Percentiles rank a stretch among this genome's conserved stretches.
These are phyloP conservation scores for Puccinia horiana DNA, from an alignment of 1,284 basidiomycete genomes.

Conservation along the genomic window DNA sequence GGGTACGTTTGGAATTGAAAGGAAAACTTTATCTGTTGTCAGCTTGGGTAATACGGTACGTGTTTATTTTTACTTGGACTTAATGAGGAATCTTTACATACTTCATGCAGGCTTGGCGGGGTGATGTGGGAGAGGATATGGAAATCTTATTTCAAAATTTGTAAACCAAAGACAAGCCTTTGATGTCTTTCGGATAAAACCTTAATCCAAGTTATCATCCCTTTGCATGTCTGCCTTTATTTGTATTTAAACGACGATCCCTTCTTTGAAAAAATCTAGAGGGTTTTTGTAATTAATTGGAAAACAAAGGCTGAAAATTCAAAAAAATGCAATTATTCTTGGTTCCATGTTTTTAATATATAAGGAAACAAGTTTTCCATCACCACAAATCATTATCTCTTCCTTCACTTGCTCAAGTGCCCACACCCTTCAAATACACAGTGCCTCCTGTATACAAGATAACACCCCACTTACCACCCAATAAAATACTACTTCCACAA, in stretches of 20 bases:
- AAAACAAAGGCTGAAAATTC: not conserved
- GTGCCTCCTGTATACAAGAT: too few species aligned
- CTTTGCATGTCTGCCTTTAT: not conserved
- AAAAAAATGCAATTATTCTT: not conserved
- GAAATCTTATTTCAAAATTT: not conserved
- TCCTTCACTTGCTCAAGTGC: too few species aligned
- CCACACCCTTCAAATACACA: too few species aligned
- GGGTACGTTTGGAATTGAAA: not conserved
- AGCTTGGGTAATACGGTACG: not conserved
- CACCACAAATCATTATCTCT: too few species aligned
- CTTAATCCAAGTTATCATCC: not conserved
- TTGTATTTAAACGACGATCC: not conserved
- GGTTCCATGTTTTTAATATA: not conserved
- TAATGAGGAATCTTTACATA: not conserved
- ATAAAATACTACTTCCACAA: too few species aligned
- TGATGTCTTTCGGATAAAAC: not conserved
- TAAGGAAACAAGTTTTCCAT: not conserved
- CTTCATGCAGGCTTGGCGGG: not conserved
- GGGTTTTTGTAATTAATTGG: not conserved
- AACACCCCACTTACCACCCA: too few species aligned
- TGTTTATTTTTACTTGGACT: not conserved
- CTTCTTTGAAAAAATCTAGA: not conserved
- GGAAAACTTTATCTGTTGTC: not conserved
- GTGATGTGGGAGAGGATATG: not conserved
- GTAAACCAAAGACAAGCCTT: not conserved